Conservation (phyloP, 202 grass and related monocot genomes). For the Dendrocalamus latiflorus region DNA sequence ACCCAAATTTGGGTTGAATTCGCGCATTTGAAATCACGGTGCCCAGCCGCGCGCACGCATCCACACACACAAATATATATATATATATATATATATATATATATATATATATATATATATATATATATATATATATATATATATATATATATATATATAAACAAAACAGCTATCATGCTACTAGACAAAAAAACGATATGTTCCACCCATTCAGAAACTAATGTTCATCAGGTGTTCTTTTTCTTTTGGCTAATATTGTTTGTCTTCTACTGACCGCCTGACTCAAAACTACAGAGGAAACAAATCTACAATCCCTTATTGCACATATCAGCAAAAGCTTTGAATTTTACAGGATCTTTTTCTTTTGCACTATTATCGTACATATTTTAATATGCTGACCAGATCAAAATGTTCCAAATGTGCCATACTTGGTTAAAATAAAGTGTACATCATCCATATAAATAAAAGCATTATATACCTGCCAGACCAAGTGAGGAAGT, state of each 20-base stretch:
- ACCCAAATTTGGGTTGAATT: no score
- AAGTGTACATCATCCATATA: background rate
- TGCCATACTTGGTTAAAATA: background rate
- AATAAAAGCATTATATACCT: slow-evolving; percentile 47
- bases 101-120: no score
- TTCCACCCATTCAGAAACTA: background rate
- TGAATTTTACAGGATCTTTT: background rate
- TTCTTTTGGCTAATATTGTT: background rate
- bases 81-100: no score
- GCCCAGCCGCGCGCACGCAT: no score
- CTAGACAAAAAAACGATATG: background rate
- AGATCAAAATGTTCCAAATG: slow-evolving; percentile 4
- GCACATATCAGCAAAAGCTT: background rate
- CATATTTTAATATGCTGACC: background rate
- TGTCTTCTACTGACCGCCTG: background rate
- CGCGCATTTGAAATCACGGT: no score
- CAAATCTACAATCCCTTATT: background rate
- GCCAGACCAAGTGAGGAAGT: slow-evolving; percentile 93
- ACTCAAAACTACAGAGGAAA: background rate
- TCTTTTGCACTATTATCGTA: background rate
- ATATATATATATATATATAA: no score
- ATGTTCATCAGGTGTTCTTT: background rate
- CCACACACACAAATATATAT: no score
- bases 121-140: no score
- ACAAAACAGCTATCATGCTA: background rate